Conservation (phyloP, 345 rosid species). For the Populus nigra region DNA sequence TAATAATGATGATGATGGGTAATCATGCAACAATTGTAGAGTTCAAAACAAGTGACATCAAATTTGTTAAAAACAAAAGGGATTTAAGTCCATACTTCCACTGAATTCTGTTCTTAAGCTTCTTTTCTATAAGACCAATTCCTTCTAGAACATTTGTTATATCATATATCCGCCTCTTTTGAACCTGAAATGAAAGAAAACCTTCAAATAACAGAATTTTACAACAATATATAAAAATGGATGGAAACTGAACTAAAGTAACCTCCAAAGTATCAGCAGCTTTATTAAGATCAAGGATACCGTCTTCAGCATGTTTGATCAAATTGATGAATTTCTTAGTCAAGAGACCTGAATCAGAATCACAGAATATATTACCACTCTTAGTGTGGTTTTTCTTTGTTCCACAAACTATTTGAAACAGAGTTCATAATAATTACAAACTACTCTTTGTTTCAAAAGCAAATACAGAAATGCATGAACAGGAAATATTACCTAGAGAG, state of each 20-base stretch:
- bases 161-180: slow-evolving; percentile 97
- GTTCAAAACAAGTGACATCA: slow-evolving; percentile 3
- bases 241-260: slow-evolving; percentile 14
- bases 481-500: slow-evolving; percentile 67
- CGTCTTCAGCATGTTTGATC: slow-evolving; percentile 95
- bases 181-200: slow-evolving; percentile 57
- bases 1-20: background rate
- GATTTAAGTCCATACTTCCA: slow-evolving; percentile 66
- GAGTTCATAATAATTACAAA: background rate
- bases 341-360: slow-evolving; percentile 67
- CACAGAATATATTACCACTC: slow-evolving; percentile 7
- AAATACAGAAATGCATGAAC: background rate
- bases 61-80: slow-evolving; percentile 3
- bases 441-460: background rate
- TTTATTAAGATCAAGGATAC: slow-evolving; percentile 89
- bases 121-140: slow-evolving; percentile 96
- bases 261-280: slow-evolving; percentile 97
- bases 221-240: background rate
- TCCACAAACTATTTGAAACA: background rate
- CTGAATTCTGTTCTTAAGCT: slow-evolving; percentile 91
- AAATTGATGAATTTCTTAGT: slow-evolving; percentile 97
- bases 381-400: background rate
- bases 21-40: background rate
- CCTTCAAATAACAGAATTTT: slow-evolving; percentile 17
- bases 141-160: slow-evolving; percentile 99